Percentiles rank a stretch among this genome's conserved stretches.
Conservation (phyloP, 345 rosid species). For the Euphorbia pulcherrima region DNA sequence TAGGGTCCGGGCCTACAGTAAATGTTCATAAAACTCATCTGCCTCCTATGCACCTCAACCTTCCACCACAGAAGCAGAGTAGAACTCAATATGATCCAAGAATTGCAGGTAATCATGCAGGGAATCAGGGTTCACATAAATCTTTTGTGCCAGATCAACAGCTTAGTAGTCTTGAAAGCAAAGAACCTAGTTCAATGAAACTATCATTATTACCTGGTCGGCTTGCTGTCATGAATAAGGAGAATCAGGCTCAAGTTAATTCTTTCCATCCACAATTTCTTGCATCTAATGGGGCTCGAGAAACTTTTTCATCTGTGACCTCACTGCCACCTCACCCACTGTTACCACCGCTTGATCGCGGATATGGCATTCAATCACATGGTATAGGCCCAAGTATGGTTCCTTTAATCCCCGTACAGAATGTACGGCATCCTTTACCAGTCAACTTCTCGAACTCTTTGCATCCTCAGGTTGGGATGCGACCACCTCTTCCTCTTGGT, state of each 20-base stretch:
- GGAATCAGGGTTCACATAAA: conserved; percentile 47
- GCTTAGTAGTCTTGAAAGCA: conserved; percentile 37
- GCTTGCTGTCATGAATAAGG: conserved; percentile 44
- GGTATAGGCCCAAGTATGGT: conserved; percentile 25
- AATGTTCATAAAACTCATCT: conserved; percentile 55
- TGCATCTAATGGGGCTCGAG: conserved; percentile 39
- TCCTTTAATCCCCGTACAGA: conserved; percentile 31
- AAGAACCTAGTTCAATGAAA: conserved; percentile 32
- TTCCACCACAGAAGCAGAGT: conserved; percentile 39
- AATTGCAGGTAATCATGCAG: conserved; percentile 33
- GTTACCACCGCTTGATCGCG: conserved; percentile 39
- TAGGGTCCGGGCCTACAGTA: conserved; percentile 49
- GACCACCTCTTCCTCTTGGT: conserved; percentile 62
- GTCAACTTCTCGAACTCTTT: conserved; percentile 36
- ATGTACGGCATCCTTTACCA: conserved; percentile 40
- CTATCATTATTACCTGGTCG: conserved; percentile 38
- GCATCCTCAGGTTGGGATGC: conserved; percentile 36
- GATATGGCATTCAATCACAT: conserved; percentile 47
- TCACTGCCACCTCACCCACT: conserved; percentile 42
- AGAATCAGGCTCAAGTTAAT: conserved; percentile 40
- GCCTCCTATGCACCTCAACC: conserved; percentile 38
- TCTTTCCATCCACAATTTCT: conserved; percentile 45
- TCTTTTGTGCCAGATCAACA: conserved; percentile 48
- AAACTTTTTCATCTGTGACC: conserved; percentile 36
- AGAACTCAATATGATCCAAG: conserved; percentile 42